These are phyloP conservation scores for Quercus ilex DNA, from an alignment of 306 rosid species.

Conservation along the genomic window DNA sequence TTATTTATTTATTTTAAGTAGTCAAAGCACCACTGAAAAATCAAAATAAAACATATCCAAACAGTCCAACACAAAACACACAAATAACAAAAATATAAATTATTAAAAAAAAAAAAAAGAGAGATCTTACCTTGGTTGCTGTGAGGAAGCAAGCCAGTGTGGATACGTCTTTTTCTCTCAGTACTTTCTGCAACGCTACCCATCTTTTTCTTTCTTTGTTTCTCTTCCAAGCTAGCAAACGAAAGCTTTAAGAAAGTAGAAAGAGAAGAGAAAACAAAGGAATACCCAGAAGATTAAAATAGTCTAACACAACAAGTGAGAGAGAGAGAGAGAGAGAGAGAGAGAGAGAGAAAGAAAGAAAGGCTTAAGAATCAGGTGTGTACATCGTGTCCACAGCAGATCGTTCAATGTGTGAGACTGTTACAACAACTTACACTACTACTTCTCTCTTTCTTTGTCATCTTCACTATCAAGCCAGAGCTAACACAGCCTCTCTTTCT, in stretches of 20 bases:
- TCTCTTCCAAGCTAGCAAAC: constrained; percentile 10
- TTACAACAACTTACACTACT: background rate
- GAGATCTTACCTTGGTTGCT: constrained; percentile 7
- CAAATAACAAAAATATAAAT: background rate
- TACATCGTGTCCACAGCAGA: background rate
- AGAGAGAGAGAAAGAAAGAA: background rate
- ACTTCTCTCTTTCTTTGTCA: background rate
- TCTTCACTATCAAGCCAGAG: background rate
- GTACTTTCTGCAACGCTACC: background rate
- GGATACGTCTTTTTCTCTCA: background rate
- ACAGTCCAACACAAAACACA: background rate
- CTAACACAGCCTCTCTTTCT: background rate
- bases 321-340: background rate
- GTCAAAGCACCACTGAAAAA: too few species aligned
- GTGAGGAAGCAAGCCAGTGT: background rate
- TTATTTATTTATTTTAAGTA: too few species aligned
- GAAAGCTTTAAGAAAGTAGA: constrained; percentile 1
- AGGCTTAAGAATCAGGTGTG: background rate
- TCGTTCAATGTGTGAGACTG: background rate
- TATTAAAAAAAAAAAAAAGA: background rate
- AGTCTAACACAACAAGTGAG: background rate
- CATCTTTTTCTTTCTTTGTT: constrained; percentile 20
- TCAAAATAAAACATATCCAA: too few species aligned
- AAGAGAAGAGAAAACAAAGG: background rate
- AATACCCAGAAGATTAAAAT: background rate